Evolutionary conservation across 768 basidiomycete genomes (phyloP), one percentile per base, ranked within the genome.

Genomic region (Trametes punicea): DNA sequence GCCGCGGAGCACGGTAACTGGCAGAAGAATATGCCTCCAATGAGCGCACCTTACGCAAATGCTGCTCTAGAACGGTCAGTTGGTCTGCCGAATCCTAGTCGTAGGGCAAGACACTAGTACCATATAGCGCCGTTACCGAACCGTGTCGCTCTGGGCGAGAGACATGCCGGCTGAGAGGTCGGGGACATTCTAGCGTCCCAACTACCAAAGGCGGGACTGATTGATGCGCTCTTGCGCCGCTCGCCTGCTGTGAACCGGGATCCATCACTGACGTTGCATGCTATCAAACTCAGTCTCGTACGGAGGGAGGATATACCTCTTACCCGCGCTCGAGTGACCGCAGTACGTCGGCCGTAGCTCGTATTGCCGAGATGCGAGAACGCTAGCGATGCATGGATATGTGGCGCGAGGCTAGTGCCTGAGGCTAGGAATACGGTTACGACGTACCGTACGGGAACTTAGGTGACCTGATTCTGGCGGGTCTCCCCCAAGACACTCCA

Each of bases 141-240:
- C n/a, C n/a, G n/a, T n/a, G n/a, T n/a, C n/a, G n/a, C n/a, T n/a
- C n/a, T n/a, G n/a, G n/a, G n/a, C n/a, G n/a, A n/a, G n/a, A n/a
- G 33, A n/a, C 27, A n/a, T 27, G 25, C 51, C 33, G 34, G 25
- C 27, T 54, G 16, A 33, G 52, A 34, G 16, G 25, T 44, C 44
- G 44, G 42, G 21, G 18, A 20, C 34, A 3, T 26, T 16, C 25
- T 36, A 54, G 45, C 44, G 34, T 27, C 44, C 25, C 34, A 18
- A 13, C 46, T 21, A 20, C 52, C 36, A 46, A 46, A 20, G 36
- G 18, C 25, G 25, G 52, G 13, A n/a, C 6, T 25, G 31, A 15
- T 25, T 30, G 52, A 39, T 54, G 44, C 52, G 52, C 52, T 46
- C 44, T 54, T 34, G 3, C 52, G 18, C 52, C 52, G 52, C 52